Base-by-base conservation (phyloP, 495 filamentous ascomycete genomes). In the Neurospora africana region DNA sequence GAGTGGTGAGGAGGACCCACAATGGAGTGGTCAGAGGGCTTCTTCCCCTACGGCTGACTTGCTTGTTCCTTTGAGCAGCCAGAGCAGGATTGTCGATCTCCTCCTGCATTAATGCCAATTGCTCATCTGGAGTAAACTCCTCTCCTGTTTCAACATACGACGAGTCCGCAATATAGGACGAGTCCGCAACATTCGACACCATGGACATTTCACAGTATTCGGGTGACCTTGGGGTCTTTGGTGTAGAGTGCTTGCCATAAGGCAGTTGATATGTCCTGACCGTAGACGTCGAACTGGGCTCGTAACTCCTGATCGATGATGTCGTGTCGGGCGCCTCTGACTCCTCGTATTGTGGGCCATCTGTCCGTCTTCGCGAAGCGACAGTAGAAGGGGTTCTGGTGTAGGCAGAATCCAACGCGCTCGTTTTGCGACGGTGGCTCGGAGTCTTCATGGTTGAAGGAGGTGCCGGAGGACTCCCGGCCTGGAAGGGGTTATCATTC, bases 401-500 rank as follows among this genome's bases (percentile, higher is more conserved):
- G 15, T 71, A 74, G 30, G 75, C 69, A 15, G 74, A 73, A 3
- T 80, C 78, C 44, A 73, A 40, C 13, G 74, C 82, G 23, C 75
- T 75, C 10, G 81, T 83, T 72, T 80, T 82, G 73, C 81, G 78
- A 36, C 81, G 81, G 71, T 79, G 78, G 73, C 76, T 80, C 17
- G 84, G 83, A 2, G 83, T 83, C 74, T 81, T 83, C 13, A 81
- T 71, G 3, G 72, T 15, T 8, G 76, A 44, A 2, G 76, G 47
- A 0, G 83, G 80, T 0, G 53, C 27, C 27, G 84, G 77, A 41
- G 85, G 86, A 71, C 83, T 82, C 17, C 93, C 94, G 77, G 92
- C 95, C 79, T 99, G 95, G 76, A 99, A 99, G 1, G 95, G 95
- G 76, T 99, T 99, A 68, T 98, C 94, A 76, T 87, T 84, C 39